Conservation (phyloP, 75 land plant species). For the Selaginella tamariscina region DNA sequence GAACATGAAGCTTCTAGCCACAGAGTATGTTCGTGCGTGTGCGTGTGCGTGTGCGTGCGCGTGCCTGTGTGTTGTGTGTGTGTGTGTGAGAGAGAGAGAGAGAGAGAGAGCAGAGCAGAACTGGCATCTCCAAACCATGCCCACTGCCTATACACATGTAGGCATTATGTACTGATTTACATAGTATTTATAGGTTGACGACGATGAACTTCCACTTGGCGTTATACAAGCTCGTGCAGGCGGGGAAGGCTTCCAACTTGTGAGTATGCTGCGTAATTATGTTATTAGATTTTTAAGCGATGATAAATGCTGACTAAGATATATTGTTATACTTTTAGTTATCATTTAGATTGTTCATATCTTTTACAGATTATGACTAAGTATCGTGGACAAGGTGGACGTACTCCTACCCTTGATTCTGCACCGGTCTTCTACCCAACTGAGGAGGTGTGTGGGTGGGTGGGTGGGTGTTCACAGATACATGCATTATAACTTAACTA, state of each 20-base stretch:
- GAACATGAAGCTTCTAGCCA: not conserved
- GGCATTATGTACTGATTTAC: no score
- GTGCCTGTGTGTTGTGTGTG: no score
- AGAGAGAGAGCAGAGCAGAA: no score
- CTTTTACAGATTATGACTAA: constrained; percentile 1
- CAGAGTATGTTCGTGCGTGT: not conserved
- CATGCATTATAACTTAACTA: no score
- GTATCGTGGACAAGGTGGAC: not conserved
- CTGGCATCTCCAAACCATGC: no score
- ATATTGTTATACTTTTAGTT: not conserved
- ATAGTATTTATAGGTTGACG: not conserved
- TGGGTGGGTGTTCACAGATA: no score
- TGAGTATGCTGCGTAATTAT: constrained; percentile 19
- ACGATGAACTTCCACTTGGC: constrained; percentile 17
- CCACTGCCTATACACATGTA: no score
- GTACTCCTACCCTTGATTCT: not conserved
- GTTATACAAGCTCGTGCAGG: constrained; percentile 44
- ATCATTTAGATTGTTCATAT: not conserved
- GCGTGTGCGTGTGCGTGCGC: not conserved
- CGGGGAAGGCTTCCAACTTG: constrained; percentile 59
- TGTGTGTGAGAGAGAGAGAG: no score
- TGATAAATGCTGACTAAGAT: not conserved
- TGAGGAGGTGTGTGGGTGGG: no score
- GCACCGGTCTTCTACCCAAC: not conserved
- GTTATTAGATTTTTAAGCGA: not conserved